A percentile compares a stretch with the other conserved stretches of the same genome.
These are phyloP conservation scores for Gossypium schwendimanii DNA, from an alignment of 441 rosid species.

Conservation along the genomic window DNA sequence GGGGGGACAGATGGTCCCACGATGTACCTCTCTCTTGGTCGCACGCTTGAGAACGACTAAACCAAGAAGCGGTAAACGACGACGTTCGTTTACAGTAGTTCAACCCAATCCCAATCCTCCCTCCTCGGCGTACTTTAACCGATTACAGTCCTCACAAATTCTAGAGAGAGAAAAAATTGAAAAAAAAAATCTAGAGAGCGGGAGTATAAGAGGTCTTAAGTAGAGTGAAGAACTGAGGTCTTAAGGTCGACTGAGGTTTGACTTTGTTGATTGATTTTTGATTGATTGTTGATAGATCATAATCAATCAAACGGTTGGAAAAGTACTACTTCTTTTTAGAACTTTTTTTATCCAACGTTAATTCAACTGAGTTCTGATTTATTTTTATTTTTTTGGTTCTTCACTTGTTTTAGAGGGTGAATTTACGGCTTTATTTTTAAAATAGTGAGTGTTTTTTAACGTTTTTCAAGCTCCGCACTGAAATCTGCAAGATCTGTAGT, in stretches of 20 bases:
- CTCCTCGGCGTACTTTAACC: neutral
- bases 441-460: neutral
- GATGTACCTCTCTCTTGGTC: neutral
- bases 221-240: neutral
- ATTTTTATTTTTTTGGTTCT: neutral
- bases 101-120: neutral
- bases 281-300: slow-evolving; percentile 3
- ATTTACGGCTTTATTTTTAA: neutral
- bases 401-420: slow-evolving; percentile 1
- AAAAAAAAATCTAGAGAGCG: neutral
- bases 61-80: neutral
- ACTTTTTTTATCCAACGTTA: neutral
- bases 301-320: neutral
- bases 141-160: neutral
- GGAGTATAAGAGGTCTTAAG: neutral
- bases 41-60: slow-evolving; percentile 4
- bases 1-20: neutral
- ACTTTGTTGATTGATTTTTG: neutral
- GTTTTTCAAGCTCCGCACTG: neutral
- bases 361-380: neutral
- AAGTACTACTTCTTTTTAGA: neutral
- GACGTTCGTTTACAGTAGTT: neutral
- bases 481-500: slow-evolving; percentile 1
- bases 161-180: neutral
- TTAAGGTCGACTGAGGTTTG: slow-evolving; percentile 3